phyloP scores from a whole-genome alignment of 306 rosid genomes.

The Canavalia ensiformis region DNA sequence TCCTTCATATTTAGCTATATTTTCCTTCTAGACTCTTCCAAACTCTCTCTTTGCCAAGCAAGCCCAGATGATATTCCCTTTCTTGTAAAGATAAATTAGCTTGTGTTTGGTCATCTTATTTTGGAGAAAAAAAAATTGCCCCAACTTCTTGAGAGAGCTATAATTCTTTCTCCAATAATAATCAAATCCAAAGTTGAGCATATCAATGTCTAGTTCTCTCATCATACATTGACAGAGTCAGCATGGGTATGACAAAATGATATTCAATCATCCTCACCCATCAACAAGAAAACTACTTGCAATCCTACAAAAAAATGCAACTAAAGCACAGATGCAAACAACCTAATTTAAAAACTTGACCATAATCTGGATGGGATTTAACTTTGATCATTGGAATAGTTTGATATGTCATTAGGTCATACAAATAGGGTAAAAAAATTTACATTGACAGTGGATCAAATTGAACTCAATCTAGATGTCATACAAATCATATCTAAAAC shows the following conservation, averaged over 20 bases:
- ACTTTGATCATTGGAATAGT: background rate
- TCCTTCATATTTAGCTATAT: background rate
- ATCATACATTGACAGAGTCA: background rate
- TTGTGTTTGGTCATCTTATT: background rate
- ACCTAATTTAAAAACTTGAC: background rate
- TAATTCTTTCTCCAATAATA: background rate
- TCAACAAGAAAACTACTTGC: constrained; percentile 14
- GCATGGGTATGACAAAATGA: background rate
- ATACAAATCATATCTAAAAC: constrained; percentile 6
- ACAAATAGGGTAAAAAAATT: background rate
- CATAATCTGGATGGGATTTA: constrained; percentile 15
- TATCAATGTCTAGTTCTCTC: background rate
- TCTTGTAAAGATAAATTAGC: background rate
- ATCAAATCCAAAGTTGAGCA: background rate
- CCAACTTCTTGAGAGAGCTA: no score
- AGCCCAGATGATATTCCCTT: background rate
- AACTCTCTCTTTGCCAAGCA: background rate
- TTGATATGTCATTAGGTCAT: background rate
- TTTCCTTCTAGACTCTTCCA: background rate
- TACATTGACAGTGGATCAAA: background rate
- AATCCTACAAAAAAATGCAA: background rate
- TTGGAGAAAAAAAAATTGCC: no score
- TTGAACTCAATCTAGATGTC: constrained; percentile 3
- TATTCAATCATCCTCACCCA: background rate
- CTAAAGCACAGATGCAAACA: background rate